Evolutionary conservation across 2,329 filamentous ascomycete genomes (phyloP), one percentile per base, ranked within the genome.

Genomic region (Leptographium lundbergii): DNA sequence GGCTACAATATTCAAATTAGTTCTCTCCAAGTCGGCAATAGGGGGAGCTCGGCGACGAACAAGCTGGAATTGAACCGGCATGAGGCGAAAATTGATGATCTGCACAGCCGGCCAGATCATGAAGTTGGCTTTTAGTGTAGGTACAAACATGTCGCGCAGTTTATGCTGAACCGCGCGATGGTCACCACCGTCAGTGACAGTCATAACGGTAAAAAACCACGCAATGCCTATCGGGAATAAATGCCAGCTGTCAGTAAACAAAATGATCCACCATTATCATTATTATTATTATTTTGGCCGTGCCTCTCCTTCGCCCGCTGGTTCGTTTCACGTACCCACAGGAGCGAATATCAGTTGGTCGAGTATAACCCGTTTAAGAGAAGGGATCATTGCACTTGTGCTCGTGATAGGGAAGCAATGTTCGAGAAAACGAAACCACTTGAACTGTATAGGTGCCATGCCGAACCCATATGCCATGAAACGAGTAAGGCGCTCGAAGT

Each of bases 391-490:
- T 2, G 86, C 86, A 66, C 82, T 82, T 13, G 78, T 81, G 76
- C 92, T 90, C 57, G 86, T 88, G 56, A 96, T 85, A 6, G 94
- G 94, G 68, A 99, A 99, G 11, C 84, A 79, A 64, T 78, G 80
- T 39, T 85, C 87, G 63, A 99, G 77, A 71, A 96, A 91, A 57
- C 84, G 82, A 74, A 97, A 97, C 94, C 94, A 99, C 70, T 89
- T 87, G 75, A 95, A 96, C 72, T 97, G 92, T 36, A 96, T 67
- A 0, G 94, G 94, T 5, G 94, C 91, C 90, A 97, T 96, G 69
- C 88, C 82, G 75, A 97, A 96, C 69, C 91, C 91, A 71, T 97
- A 99, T 6, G 89, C 87, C 90, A 97, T 96, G 77, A 97, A 99
- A 54, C 94, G 81, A 1, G 89, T 92, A 63, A 96, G 77, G 55